These are phyloP conservation scores for Verbena officinalis DNA, from an alignment of 257 asterid species.

Conservation along the genomic window DNA sequence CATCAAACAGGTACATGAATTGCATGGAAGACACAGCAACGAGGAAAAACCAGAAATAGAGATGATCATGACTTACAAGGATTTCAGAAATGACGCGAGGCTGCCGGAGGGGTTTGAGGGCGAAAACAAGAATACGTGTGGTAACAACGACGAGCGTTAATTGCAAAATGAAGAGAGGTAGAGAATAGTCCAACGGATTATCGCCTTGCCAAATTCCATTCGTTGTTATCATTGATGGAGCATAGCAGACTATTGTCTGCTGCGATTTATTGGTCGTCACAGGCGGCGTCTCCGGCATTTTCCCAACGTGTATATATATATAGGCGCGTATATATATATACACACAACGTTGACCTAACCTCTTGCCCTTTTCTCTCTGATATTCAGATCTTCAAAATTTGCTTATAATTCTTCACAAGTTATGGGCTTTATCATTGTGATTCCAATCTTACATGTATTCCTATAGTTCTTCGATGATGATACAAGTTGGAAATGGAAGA, in stretches of 20 bases:
- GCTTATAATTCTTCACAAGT: neutral
- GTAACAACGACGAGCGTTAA: constrained; percentile 67
- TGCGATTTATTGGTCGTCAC: constrained; percentile 34
- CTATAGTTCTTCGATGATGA: neutral
- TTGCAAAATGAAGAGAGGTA: constrained; percentile 89
- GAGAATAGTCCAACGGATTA: constrained; percentile 86
- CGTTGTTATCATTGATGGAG: constrained; percentile 92
- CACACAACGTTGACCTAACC: neutral
- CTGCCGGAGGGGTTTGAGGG: constrained; percentile 89
- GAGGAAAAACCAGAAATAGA: neutral
- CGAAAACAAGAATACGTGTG: constrained; percentile 75
- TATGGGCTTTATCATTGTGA: neutral
- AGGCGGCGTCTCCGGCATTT: constrained; percentile 36
- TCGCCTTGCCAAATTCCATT: constrained; percentile 96
- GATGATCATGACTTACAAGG: constrained; percentile 53
- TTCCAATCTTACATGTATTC: no score
- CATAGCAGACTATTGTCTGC: constrained; percentile 77
- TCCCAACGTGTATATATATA: constrained; percentile 1
- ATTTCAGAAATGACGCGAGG: constrained; percentile 95
- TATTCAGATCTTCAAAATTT: neutral
- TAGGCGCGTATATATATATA: neutral
- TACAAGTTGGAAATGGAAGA: neutral
- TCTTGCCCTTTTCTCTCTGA: no score
- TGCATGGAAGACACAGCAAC: neutral
- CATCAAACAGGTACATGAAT: no score